Percentiles rank a stretch among this genome's conserved stretches.
Evolutionary conservation across 2,329 filamentous ascomycete genomes (phyloP).

Genomic region (Capronia epimyces): DNA sequence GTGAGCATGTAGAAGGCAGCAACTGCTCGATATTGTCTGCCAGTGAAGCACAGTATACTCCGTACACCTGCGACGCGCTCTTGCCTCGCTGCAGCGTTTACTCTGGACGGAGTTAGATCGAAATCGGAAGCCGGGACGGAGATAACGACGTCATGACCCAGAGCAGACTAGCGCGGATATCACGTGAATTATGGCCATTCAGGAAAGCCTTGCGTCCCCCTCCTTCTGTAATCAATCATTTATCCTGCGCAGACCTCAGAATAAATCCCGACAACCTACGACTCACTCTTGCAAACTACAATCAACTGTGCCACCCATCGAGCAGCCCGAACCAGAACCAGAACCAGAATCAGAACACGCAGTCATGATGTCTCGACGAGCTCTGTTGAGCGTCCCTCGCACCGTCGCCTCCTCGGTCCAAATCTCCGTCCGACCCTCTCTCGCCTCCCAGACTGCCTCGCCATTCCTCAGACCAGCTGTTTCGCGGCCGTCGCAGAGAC

Average conservation of each 20-base stretch:
- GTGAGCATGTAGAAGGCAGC: not conserved
- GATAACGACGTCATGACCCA: slow-evolving; percentile 12
- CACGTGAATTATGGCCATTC: slow-evolving; percentile 2
- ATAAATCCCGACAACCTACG: slow-evolving; percentile 5
- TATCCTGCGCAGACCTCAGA: slow-evolving; percentile 4
- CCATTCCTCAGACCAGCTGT: slow-evolving; percentile 40
- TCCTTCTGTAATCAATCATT: slow-evolving; percentile 14
- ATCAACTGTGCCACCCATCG: not conserved
- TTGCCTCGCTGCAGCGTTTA: not conserved
- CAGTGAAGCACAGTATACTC: too few species aligned
- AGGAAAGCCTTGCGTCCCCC: slow-evolving; percentile 5
- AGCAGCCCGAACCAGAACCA: not conserved
- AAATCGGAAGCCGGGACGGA: slow-evolving; percentile 9
- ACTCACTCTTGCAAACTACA: slow-evolving; percentile 2
- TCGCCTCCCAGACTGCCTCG: slow-evolving; percentile 39
- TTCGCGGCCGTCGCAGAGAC: slow-evolving; percentile 34
- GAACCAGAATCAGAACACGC: not conserved
- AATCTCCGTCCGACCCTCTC: slow-evolving; percentile 45
- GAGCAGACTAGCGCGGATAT: slow-evolving; percentile 7
- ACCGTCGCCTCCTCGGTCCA: slow-evolving; percentile 48
- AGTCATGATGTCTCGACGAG: slow-evolving; percentile 53
- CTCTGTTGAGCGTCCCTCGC: slow-evolving; percentile 50
- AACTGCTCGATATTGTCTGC: not conserved
- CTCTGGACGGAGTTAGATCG: not conserved
- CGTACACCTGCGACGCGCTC: not conserved